A percentile compares a stretch with the other conserved stretches of the same genome.
Conservation (phyloP, 257 asterid species). For the Penstemon davidsonii region DNA sequence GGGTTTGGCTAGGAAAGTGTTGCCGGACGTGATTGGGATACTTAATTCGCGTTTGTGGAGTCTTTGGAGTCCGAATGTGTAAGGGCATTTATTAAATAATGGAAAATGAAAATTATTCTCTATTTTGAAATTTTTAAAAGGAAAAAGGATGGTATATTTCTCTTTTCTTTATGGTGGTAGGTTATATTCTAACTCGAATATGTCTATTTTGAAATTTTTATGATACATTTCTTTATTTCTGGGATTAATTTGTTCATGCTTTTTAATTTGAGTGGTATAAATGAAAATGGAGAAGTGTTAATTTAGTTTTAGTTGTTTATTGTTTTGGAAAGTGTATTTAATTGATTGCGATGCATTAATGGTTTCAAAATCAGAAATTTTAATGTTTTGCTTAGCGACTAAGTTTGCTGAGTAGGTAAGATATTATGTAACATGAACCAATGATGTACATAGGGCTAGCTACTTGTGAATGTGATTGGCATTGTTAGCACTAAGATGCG, state of each 20-base stretch:
- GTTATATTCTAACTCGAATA: conserved; percentile 35
- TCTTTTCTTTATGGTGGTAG: conserved; percentile 25
- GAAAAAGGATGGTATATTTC: not conserved
- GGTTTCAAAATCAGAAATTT: conserved; percentile 18
- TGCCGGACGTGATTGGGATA: conserved; percentile 89
- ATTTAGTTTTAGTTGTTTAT: not conserved
- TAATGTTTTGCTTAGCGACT: conserved; percentile 41
- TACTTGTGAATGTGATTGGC: conserved; percentile 11
- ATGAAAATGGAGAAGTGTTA: not conserved
- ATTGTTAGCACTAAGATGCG: not conserved
- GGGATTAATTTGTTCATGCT: conserved; percentile 27
- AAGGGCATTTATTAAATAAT: conserved; percentile 7
- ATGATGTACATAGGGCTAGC: not conserved
- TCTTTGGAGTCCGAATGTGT: conserved; percentile 88
- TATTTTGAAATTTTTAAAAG: conserved; percentile 24
- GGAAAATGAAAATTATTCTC: conserved; percentile 12
- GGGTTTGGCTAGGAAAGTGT: conserved; percentile 73
- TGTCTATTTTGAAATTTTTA: conserved; percentile 26
- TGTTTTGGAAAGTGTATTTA: not conserved
- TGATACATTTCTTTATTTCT: conserved; percentile 18
- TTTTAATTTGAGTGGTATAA: not conserved
- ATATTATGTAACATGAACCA: conserved; percentile 26
- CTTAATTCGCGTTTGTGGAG: conserved; percentile 81
- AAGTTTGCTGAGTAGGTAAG: conserved; percentile 45
- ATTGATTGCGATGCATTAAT: conserved; percentile 12